Evolutionary conservation across 192 early-diverging fungal genomes (phyloP), one percentile per base, ranked within the genome.

Genomic region (Spizellomyces sp.): DNA sequence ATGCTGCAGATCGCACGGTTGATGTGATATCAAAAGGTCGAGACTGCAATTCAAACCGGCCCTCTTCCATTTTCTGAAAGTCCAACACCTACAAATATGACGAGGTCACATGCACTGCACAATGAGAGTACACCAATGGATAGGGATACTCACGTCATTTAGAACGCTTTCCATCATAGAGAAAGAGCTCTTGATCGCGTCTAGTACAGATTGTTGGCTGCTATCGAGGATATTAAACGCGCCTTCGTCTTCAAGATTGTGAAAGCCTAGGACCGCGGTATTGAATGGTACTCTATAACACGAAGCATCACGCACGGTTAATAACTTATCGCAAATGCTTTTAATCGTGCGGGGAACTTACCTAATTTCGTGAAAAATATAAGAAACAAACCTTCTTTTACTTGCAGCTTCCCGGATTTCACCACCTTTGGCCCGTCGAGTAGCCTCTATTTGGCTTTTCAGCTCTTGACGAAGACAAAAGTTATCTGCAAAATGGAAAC

Each of bases 31-130:
- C 70, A 27, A 72, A 72, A 1, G 70, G 70, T 9, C 62, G 62
- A 50, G 62, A 42, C 43, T 72, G 70, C 5, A 72, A 61, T 21
- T 66, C 50, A 43, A 72, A 72, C 9, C 47, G n/a, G 48, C 70
- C 70, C 19, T 72, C 62, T 50, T 72, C 62, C 70, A 72, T 72
- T 46, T 62, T 67, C 43, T 67, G 66, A 58, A 67, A 67, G 58
- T 67, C 66, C 54, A 67, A 22, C 0, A 64, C 50, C 50, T 54
- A 54, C 50, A 54, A 54, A 19, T 54, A 54, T 54, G 12, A 12
- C 12, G 17, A 54, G 14, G 17, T 54, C 50, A 54, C 27, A 36
- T 36, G 27, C 27, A 36, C 27, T 36, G 27, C 27, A 36, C 27
- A 0, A 36, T 36, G 27, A 36, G 27, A 36, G 27, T 0, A 36